Evolutionary conservation across 2,329 filamentous ascomycete genomes (phyloP), one percentile per base, ranked within the genome.

Genomic region (Pseudopithomyces chartarum): DNA sequence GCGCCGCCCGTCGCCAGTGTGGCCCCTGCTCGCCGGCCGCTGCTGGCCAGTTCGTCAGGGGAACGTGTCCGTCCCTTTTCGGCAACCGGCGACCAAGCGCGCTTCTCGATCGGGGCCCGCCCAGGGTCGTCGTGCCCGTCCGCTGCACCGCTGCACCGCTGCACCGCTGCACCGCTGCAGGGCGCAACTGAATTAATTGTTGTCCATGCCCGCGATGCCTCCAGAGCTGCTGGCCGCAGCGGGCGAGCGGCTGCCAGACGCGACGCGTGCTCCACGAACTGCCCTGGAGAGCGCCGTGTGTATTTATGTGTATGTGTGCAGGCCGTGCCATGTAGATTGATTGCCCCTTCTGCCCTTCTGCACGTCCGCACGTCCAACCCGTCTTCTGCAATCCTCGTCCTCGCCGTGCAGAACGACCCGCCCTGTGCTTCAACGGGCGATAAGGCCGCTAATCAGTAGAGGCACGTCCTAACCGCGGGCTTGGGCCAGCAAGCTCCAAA

Each of bases 361-460:
- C 12, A 10, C 10, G 15, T 2, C 8, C 20, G 22, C 40, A 23
- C 36, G 33, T 42, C 48, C 45, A 34, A 4, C 23, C 48, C 36
- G 17, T 23, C 33, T n/a, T 17, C 38, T 43, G 13, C 22, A 23
- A 23, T 22, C 42, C 42, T 42, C 17, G 20, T 50, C 22, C 32
- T 17, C 29, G 20, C 33, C 23, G 32, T 33, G 33, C 33, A 23
- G 45, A 36, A 47, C 44, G 8, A 47, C 3, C 45, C 44, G 44
- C 44, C 44, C 44, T 46, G 44, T 46, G 44, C 44, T 17, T 46
- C 8, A 17, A 34, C 44, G 32, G 26, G 38, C 48, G 48, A 51
- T 51, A 51, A 51, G 38, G 23, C 48, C 22, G 48, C 48, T 51
- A 51, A 51, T 51, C 48, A 43, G 38, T 42, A 42, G 38, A 39